Base-by-base conservation (phyloP, 2,329 filamentous ascomycete genomes). In the Fusarium sp. region DNA sequence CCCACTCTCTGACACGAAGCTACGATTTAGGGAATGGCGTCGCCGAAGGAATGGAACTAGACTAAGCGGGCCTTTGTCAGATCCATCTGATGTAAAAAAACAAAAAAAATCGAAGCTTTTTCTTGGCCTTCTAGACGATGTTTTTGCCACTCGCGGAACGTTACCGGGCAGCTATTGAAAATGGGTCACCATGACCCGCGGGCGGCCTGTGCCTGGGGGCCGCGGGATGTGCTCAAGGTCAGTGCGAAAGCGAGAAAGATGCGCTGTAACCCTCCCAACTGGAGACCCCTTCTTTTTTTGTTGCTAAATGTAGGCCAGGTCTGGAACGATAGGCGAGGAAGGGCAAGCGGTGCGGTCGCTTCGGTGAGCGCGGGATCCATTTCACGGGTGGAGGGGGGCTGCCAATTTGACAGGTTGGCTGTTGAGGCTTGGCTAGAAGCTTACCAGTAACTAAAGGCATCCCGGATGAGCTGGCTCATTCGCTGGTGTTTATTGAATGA, bases 241-340 rank as follows among this genome's bases (percentile, higher is more conserved):
- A 59, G 63, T 65, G 63, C 63, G 29, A 24, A 35, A 33, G 41
- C 41, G 41, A 45, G 41, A n/a, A 43, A 50, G 29, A 62, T 62
- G 58, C 57, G 64, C 45, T 66, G 64, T 37, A 66, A 66, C 64
- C 56, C 57, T 20, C 63, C 63, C 29, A 41, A 10, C 39, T 31
- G 10, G 48, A 48, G 43, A 43, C 41, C 41, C 41, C n/a, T 43
- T 20, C 41, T 22, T 31, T 22, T 29, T 31, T 4, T 50, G 59
- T 33, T 52, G 41, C 41, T 33, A 37, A 31, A 50, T 50, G 54
- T 65, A 61, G 64, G 64, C 58, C 67, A 54, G 52, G 59, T 52
- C 35, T 70, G 63, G 71, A 63, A 29, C 72, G 72, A 74, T 74
- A 74, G 72, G 64, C 72, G 72, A 74, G 60, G 27, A 37, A 37